A percentile compares a stretch with the other conserved stretches of the same genome.
Conservation (phyloP, 768 basidiomycete species). For the Naematelia encephala region DNA sequence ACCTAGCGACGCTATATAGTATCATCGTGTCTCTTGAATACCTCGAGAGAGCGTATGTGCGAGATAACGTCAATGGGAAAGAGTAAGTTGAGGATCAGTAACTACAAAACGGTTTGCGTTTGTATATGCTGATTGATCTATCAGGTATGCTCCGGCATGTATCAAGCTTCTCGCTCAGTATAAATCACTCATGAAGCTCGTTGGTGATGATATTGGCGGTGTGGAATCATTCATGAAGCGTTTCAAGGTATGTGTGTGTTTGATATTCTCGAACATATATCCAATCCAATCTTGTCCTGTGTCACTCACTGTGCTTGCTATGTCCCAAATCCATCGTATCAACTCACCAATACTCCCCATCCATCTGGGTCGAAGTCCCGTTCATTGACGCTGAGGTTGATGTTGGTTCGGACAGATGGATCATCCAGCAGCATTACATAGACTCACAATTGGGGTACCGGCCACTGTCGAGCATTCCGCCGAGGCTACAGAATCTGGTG, state of each 20-base stretch:
- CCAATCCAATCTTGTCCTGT: neutral
- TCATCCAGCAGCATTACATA: slow-evolving; percentile 83
- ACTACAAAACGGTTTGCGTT: too few species aligned
- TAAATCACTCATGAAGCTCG: slow-evolving; percentile 94
- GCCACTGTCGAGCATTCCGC: slow-evolving; percentile 95
- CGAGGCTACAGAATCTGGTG: slow-evolving; percentile 60
- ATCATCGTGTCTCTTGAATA: slow-evolving; percentile 90
- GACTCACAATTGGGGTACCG: slow-evolving; percentile 86
- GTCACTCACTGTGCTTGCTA: neutral
- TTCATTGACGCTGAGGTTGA: too few species aligned
- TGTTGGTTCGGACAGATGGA: slow-evolving; percentile 68
- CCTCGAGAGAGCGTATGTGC: slow-evolving; percentile 89
- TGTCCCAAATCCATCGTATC: neutral
- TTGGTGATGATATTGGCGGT: slow-evolving; percentile 63
- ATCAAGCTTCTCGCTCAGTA: slow-evolving; percentile 91
- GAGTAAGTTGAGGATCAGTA: too few species aligned
- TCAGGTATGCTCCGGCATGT: slow-evolving; percentile 95
- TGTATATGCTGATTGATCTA: neutral
- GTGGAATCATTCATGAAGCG: slow-evolving; percentile 88
- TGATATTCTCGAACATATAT: neutral
- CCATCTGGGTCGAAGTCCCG: neutral
- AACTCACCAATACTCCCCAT: neutral
- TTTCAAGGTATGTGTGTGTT: slow-evolving; percentile 62
- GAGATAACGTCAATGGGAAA: slow-evolving; percentile 82
- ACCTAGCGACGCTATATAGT: slow-evolving; percentile 82